A percentile compares a stretch with the other conserved stretches of the same genome.
Conservation (phyloP, 371 early-diverging fungal genomes). For the Circinella minor region DNA sequence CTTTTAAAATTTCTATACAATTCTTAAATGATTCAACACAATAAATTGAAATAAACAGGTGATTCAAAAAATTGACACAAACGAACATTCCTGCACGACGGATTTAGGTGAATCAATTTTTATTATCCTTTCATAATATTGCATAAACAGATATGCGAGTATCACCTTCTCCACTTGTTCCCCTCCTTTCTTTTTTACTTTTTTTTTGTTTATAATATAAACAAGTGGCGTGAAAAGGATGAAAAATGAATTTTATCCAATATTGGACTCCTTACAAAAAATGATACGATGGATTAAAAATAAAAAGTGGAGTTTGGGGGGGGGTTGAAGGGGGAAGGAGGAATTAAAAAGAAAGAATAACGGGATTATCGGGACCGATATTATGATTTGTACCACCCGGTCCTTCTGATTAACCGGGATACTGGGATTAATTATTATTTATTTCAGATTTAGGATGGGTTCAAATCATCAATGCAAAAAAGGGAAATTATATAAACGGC, state of each 20-base stretch:
- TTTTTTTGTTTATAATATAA: too few relatives aligned
- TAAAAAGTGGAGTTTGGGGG: too few relatives aligned
- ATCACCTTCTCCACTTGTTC: too few relatives aligned
- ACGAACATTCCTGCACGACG: slow-evolving; percentile 7
- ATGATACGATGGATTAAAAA: not conserved
- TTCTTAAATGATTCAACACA: not conserved
- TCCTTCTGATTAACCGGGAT: slow-evolving; percentile 9
- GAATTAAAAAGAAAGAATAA: not conserved
- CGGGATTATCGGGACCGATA: slow-evolving; percentile 9
- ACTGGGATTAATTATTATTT: slow-evolving; percentile 6
- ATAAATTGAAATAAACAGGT: not conserved
- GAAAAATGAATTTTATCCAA: not conserved
- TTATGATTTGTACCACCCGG: not conserved
- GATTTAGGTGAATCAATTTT: not conserved
- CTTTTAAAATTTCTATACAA: too few relatives aligned
- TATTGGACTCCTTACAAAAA: not conserved
- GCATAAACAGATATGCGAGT: not conserved
- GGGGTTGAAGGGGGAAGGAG: too few relatives aligned
- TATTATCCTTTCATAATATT: not conserved
- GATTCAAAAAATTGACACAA: slow-evolving; percentile 6
- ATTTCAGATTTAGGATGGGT: too few relatives aligned
- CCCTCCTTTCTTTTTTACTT: too few relatives aligned
- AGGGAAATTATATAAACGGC: not conserved
- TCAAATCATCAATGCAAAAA: too few relatives aligned
- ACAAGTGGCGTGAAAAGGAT: not conserved